Base-by-base conservation (phyloP, 371 early-diverging fungal genomes). In the Mortierella sp. region DNA sequence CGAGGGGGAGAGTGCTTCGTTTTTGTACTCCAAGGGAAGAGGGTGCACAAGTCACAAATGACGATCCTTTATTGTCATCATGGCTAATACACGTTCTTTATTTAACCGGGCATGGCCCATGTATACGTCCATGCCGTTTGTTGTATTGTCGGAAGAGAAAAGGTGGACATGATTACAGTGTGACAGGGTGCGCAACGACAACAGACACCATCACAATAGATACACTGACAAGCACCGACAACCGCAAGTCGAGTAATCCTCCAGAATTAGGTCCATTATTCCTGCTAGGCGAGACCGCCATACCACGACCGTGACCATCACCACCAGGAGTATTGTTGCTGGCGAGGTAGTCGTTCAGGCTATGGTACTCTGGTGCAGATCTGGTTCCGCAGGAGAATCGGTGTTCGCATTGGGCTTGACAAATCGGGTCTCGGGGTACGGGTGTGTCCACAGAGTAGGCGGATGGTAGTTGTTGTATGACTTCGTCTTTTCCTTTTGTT, bases 21-120 rank as follows among this genome's bases (percentile, higher is more conserved):
- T 38, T 65, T 65, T 65, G 32, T 65, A 10, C 18, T 27, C 63
- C 12, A 43, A 46, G 5, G 32, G 6, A 68, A 29, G 32, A 35
- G 54, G 44, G 48, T 12, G 51, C 8, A 73, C 49, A 77, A 74
- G 81, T 76, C 81, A 76, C 77, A 14, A 63, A 35, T 65, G 65
- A 65, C 65, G 38, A 65, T 21, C 65, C 6, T 38, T 38, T 38
- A 65, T 16, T 18, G 35, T 65, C 65, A 65, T 65, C 11, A 29
- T 58, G n/a, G 11, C 58, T 12, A 60, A 2, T 60, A 12, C 0
- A 6, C 10, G 3, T 8, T 29, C 35, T 60, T 60, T 60, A 29
- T 60, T 32, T 60, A 60, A 16, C 16, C 32, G 16, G 51, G 41
- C 41, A 41, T 41, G 41, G 41, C 41, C 21, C 18, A 5, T 51